Base-by-base conservation (phyloP, 2,329 filamentous ascomycete species). In the Reticulascus tulasneorum region DNA sequence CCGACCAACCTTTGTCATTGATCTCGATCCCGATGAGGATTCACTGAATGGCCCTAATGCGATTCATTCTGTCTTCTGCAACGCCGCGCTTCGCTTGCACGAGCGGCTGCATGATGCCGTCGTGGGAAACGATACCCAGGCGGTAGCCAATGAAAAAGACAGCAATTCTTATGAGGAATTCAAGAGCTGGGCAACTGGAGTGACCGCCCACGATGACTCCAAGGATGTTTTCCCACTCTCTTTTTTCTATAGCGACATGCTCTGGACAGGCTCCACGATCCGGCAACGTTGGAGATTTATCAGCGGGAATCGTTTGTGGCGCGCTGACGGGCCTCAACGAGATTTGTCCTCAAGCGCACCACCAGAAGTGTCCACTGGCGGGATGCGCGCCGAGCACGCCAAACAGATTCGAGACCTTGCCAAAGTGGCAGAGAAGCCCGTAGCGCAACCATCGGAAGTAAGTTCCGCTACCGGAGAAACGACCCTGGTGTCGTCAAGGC, bases 201-300 rank as follows among this genome's bases (percentile, higher is more conserved):
- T 63, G 12, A 69, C 62, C 5, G 55, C 52, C 6, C 64, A 65
- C 37, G 64, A 69, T 29, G 63, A 66, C 33, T 65, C 64, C 3
- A 58, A 58, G 40, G 66, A 71, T 35, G 56, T 69, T 5, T 69
- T 64, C 26, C 67, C 67, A 0, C 54, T 65, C 0, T 64, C 62
- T 7, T 59, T 65, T 28, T 31, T 63, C 5, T 63, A 52, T 37
- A 44, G 45, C 7, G 49, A 54, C 29, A 40, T 62, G 34, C 48
- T 63, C 7, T 63, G 53, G 64, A 67, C 56, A 6, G 62, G 49
- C 7, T 63, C 52, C 7, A 66, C 57, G n/a, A 55, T 58, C 19
- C 52, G 47, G 2, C 62, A 58, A 42, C 56, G 53, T 30, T 67
- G 54, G 64, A 54, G 62, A 37, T 46, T 65, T 6, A 52, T 68